phyloP scores from a whole-genome alignment of 768 basidiomycete species.

The Pleurotus pulmonarius region DNA sequence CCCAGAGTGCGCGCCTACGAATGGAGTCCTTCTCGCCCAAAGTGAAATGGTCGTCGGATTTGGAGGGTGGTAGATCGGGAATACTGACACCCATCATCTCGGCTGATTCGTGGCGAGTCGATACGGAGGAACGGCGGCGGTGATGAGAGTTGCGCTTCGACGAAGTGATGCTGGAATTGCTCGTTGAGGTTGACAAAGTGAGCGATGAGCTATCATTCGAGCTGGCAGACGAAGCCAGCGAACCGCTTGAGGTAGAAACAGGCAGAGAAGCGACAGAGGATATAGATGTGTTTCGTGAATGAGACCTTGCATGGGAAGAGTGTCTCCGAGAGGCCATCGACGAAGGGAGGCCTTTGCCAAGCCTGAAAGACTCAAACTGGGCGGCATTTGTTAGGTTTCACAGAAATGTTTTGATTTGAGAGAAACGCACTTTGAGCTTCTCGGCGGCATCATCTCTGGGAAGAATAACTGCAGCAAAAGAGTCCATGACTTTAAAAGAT shows the following conservation, averaged over 20 bases:
- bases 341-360: slow-evolving; percentile 49
- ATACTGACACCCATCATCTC: slow-evolving; percentile 85
- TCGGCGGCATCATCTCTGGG: slow-evolving; percentile 31
- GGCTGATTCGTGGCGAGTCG: slow-evolving; percentile 85
- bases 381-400: not conserved
- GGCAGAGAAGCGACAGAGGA: slow-evolving; percentile 40
- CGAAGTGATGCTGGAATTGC: slow-evolving; percentile 19
- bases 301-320: slow-evolving; percentile 60
- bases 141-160: slow-evolving; percentile 78
- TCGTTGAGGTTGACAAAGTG: slow-evolving; percentile 20
- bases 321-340: slow-evolving; percentile 23
- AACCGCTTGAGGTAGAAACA: slow-evolving; percentile 36
- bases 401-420: not conserved
- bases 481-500: slow-evolving; percentile 15
- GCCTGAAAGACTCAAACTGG: slow-evolving; percentile 72
- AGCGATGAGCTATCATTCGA: slow-evolving; percentile 31
- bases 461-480: slow-evolving; percentile 20
- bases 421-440: slow-evolving; percentile 35
- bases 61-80: slow-evolving; percentile 58
- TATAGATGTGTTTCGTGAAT: slow-evolving; percentile 66
- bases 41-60: slow-evolving; percentile 64
- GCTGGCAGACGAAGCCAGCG: slow-evolving; percentile 31
- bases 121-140: slow-evolving; percentile 80
- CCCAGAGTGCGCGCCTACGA: slow-evolving; percentile 78
- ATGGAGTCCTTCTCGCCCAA: slow-evolving; percentile 74